A percentile compares a stretch with the other conserved stretches of the same genome.
Evolutionary conservation across 2,329 filamentous ascomycete genomes (phyloP).

Genomic region (Coniochaeta sp.): DNA sequence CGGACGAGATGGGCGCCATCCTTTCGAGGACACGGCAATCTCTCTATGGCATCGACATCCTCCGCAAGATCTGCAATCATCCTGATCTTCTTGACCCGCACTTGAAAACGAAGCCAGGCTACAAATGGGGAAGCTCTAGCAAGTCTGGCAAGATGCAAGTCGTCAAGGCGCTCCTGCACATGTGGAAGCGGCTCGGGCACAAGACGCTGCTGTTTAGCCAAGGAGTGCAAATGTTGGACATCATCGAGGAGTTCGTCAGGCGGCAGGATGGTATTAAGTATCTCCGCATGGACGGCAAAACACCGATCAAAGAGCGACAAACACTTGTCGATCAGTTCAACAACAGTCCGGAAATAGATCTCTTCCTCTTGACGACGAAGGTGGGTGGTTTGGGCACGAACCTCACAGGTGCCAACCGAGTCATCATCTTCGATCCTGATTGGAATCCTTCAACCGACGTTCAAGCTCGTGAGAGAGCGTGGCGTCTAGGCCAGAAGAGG

Average conservation of each 20-base stretch:
- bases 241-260: conserved; percentile 74
- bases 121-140: conserved; percentile 68
- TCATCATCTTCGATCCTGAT: conserved; percentile 97
- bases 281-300: conserved; percentile 88
- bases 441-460: conserved; percentile 98
- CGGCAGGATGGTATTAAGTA: conserved; percentile 64
- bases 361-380: conserved; percentile 92
- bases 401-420: conserved; percentile 85
- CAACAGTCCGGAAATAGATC: conserved; percentile 65
- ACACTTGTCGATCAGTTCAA: conserved; percentile 91
- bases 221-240: conserved; percentile 90
- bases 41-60: conserved; percentile 81
- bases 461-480: conserved; percentile 90
- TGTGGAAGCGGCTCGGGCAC: conserved; percentile 86
- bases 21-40: conserved; percentile 68
- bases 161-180: conserved; percentile 74
- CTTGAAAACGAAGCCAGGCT: conserved; percentile 49
- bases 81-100: conserved; percentile 73
- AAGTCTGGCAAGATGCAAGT: conserved; percentile 97
- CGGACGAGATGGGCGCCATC: conserved; percentile 81
- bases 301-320: conserved; percentile 82
- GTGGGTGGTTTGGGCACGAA: conserved; percentile 93
- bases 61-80: conserved; percentile 97
- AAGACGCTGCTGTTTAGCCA: conserved; percentile 93
- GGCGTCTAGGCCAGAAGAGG: conserved; percentile 89